phyloP scores from a whole-genome alignment of 306 rosid species.

The Abrus precatorius region DNA sequence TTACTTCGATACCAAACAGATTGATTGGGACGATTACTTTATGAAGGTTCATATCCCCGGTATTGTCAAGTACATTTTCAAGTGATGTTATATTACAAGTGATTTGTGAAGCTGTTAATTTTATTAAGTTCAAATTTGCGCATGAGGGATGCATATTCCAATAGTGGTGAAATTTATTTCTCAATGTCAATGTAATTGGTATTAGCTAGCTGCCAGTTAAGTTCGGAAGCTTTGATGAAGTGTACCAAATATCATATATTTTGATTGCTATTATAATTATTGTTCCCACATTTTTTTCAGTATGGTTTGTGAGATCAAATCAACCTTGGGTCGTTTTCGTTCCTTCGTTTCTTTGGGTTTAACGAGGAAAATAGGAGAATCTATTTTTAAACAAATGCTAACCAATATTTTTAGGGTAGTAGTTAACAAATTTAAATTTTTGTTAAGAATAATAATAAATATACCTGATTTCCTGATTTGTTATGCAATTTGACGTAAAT shows the following conservation, averaged over 20 bases:
- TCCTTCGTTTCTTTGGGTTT: not conserved
- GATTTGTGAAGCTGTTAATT: constrained; percentile 17
- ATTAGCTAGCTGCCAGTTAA: constrained; percentile 27
- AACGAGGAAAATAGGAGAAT: not conserved
- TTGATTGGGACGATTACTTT: constrained; percentile 87
- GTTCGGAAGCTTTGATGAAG: constrained; percentile 16
- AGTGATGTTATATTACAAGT: constrained; percentile 49
- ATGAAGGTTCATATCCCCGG: constrained; percentile 69
- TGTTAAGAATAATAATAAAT: no score
- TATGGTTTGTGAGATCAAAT: no score
- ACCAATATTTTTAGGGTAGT: no score
- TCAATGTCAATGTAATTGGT: constrained; percentile 23
- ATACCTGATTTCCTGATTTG: no score
- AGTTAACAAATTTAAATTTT: no score
- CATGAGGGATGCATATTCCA: not conserved
- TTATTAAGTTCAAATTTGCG: constrained; percentile 23
- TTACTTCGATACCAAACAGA: constrained; percentile 72
- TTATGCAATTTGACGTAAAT: no score
- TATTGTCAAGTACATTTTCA: constrained; percentile 75
- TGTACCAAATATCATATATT: constrained; percentile 6
- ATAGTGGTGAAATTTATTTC: constrained; percentile 27
- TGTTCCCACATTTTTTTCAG: not conserved
- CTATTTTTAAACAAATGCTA: no score
- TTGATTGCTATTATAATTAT: not conserved
- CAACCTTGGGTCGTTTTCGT: not conserved